Conservation (phyloP, 2,329 filamentous ascomycete genomes). For the Teratosphaeria pseudoeucalypti region DNA sequence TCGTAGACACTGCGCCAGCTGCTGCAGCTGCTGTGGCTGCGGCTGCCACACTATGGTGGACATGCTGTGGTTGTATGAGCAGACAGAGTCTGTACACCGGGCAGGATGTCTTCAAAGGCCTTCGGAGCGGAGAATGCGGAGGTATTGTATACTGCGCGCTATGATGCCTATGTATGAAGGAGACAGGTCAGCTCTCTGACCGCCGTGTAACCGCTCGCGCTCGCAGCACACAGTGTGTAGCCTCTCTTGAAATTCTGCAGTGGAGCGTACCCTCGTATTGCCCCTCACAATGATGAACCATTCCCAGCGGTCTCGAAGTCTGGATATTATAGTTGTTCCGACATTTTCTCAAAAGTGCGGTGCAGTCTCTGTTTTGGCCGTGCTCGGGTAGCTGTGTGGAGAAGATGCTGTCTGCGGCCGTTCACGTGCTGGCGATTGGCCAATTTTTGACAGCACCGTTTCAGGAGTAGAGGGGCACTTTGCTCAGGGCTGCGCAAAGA, state of each 20-base stretch:
- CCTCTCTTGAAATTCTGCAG: background rate
- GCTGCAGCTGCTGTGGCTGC: conserved; percentile 71
- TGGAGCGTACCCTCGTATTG: background rate
- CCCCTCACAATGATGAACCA: background rate
- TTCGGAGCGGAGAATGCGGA: background rate
- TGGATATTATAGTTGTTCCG: background rate
- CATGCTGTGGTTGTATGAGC: background rate
- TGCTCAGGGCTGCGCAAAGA: background rate
- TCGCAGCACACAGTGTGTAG: background rate
- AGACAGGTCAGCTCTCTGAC: background rate
- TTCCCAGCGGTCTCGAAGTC: background rate
- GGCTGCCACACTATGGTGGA: conserved; percentile 83
- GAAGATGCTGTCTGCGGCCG: background rate
- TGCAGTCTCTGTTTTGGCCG: background rate
- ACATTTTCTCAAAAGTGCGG: background rate
- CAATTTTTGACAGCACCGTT: background rate
- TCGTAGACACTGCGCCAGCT: conserved; percentile 79
- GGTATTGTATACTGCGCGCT: background rate
- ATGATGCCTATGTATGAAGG: background rate
- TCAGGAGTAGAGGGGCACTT: background rate
- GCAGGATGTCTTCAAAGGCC: background rate
- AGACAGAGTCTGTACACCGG: background rate
- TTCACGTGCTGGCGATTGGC: background rate
- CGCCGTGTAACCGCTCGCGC: background rate
- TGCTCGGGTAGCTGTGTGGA: background rate